Conservation (phyloP, 2,329 filamentous ascomycete genomes). For the Ascomycota sp. region DNA sequence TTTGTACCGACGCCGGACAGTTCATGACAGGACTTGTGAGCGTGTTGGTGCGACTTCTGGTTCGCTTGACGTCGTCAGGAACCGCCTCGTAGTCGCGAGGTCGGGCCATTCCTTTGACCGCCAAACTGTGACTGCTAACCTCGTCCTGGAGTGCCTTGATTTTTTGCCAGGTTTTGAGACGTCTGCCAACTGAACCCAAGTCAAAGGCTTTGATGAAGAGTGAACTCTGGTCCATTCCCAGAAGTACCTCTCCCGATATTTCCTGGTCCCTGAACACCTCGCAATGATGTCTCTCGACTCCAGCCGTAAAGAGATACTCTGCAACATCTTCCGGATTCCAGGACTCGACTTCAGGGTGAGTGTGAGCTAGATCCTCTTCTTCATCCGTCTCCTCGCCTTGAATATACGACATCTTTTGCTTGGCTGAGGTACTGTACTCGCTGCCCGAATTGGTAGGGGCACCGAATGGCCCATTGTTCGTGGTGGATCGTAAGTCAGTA, state of each 20-base stretch:
- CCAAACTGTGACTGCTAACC: constrained; percentile 31
- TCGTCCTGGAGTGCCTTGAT: constrained; percentile 84
- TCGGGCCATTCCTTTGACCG: constrained; percentile 30
- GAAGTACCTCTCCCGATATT: constrained; percentile 77
- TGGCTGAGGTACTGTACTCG: constrained; percentile 67
- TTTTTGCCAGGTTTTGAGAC: constrained; percentile 91
- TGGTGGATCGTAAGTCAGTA: constrained; percentile 51
- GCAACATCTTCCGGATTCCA: constrained; percentile 75
- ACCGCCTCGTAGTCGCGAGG: constrained; percentile 38
- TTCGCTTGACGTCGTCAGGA: constrained; percentile 28
- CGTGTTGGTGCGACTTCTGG: constrained; percentile 36
- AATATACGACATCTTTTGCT: constrained; percentile 70
- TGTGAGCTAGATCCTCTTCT: constrained; percentile 60
- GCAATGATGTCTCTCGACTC: constrained; percentile 77
- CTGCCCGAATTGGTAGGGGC: constrained; percentile 59
- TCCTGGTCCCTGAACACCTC: constrained; percentile 92
- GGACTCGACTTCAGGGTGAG: constrained; percentile 47
- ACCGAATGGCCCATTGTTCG: constrained; percentile 29
- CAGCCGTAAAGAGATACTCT: constrained; percentile 67
- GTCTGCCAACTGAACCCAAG: constrained; percentile 70
- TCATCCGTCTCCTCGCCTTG: constrained; percentile 90
- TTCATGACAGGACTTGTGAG: constrained; percentile 27
- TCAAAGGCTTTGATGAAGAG: constrained; percentile 93
- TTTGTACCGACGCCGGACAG: constrained; percentile 24
- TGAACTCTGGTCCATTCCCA: constrained; percentile 90